Evolutionary conservation across 2,329 filamentous ascomycete species (phyloP).

Genomic region (Monilinia aucupariae): DNA sequence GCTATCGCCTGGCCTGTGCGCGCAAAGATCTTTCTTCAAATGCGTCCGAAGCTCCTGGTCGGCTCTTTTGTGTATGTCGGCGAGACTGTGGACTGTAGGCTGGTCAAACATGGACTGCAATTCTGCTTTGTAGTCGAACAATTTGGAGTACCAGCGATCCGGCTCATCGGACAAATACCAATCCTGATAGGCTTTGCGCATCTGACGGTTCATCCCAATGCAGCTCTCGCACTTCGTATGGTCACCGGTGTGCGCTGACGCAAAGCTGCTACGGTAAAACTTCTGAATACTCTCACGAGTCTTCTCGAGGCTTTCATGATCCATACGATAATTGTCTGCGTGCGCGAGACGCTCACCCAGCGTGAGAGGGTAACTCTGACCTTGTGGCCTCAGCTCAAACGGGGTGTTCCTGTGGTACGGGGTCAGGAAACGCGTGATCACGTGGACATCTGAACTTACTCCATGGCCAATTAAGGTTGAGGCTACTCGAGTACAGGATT

Average conservation of each 20-base stretch:
- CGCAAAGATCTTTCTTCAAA: slow-evolving; percentile 26
- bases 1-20: slow-evolving; percentile 17
- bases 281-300: slow-evolving; percentile 18
- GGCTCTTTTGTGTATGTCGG: slow-evolving; percentile 26
- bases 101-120: slow-evolving; percentile 26
- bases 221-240: slow-evolving; percentile 28
- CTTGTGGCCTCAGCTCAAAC: slow-evolving; percentile 14
- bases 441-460: slow-evolving; percentile 11
- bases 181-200: slow-evolving; percentile 27
- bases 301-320: slow-evolving; percentile 23
- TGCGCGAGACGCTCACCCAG: slow-evolving; percentile 26
- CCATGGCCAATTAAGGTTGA: slow-evolving; percentile 6
- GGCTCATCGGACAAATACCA: slow-evolving; percentile 30
- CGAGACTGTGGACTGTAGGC: slow-evolving; percentile 20
- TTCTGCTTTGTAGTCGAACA: slow-evolving; percentile 22
- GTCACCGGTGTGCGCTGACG: slow-evolving; percentile 23
- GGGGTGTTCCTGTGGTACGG: not conserved
- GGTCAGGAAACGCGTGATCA: slow-evolving; percentile 7
- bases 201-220: slow-evolving; percentile 24
- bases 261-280: slow-evolving; percentile 20
- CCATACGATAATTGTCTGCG: slow-evolving; percentile 25
- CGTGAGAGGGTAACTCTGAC: slow-evolving; percentile 24
- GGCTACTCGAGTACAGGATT: no score
- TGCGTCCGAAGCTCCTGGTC: slow-evolving; percentile 26
- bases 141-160: slow-evolving; percentile 24